Base-by-base conservation (phyloP, 306 rosid genomes). In the Lithocarpus polystachyus region DNA sequence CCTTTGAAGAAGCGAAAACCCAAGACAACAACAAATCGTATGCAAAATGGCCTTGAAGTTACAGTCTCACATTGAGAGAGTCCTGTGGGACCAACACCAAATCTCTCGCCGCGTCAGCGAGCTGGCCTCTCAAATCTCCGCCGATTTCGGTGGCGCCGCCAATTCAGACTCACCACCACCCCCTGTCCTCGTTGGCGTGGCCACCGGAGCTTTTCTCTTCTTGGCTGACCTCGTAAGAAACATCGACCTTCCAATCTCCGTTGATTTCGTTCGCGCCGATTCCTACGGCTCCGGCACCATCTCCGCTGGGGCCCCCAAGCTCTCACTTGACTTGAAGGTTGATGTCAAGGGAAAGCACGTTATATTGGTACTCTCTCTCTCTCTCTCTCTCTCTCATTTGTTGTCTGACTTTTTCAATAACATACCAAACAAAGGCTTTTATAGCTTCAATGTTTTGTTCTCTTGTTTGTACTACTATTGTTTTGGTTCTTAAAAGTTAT, bases 121-220 rank as follows among this genome's bases (percentile, higher is more conserved):
- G 35, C 85, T 94, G 53, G 99, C 97, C 62, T 40, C 89, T 31
- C 84, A 76, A 79, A 88, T 94, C 72, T 8, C 91, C 24, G 74
- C 35, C 33, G 93, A 91, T 65, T 81, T 88, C 22, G 12, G 51
- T 20, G 12, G 51, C 67, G 43, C 62, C 45, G 1, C 10, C 3
- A 22, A 67, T 67, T 67, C 72, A 12, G 64, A 40, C 28, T 57
- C 64, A 20, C 23, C 29, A 40, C 45, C 28, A 67, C 69, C 89
- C 3, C 92, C 93, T 12, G 87, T 86, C 18, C 51, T 92, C 5
- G 88, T 94, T 26, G 99, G 99, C 68, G 97, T 94, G 0, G 95
- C 93, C 84, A 91, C 94, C 11, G 99, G 99, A 53, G 97, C 97
- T 1, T 89, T 92, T 64, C 53, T 91, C 59, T 94, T 94, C 87